Conservation (phyloP, 2,329 filamentous ascomycete genomes). For the Ustilaginoidea virens region DNA sequence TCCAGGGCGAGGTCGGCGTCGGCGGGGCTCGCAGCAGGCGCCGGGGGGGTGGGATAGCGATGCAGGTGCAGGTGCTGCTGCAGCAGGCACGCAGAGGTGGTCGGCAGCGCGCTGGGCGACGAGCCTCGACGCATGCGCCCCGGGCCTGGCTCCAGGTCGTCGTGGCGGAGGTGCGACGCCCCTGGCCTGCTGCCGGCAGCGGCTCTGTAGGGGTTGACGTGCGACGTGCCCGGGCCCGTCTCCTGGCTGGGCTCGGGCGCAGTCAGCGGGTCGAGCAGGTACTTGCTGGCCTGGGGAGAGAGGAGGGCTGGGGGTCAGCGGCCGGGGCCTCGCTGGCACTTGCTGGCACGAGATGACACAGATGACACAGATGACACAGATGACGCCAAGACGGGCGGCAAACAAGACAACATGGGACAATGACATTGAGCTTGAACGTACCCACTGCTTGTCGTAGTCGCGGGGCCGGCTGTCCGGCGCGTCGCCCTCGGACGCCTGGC, state of each 20-base stretch:
- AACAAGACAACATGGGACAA: conserved; percentile 3
- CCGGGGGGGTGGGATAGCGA: conserved; percentile 29
- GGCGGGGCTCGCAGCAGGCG: conserved; percentile 34
- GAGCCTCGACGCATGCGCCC: too few species aligned
- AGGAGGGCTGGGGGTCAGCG: too few species aligned
- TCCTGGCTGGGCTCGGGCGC: conserved; percentile 53
- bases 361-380: too few species aligned
- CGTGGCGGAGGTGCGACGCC: background rate
- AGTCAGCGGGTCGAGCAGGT: conserved; percentile 54
- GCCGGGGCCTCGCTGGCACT: too few species aligned
- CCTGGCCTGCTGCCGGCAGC: background rate
- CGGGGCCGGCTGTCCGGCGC: too few species aligned
- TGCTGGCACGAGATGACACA: too few species aligned
- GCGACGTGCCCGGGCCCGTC: conserved; percentile 46
- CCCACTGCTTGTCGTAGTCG: conserved; percentile 32
- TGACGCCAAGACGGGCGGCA: background rate
- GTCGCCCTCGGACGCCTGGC: background rate
- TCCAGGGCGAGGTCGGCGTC: conserved; percentile 16
- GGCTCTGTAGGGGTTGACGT: conserved; percentile 21
- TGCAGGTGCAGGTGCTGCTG: background rate
- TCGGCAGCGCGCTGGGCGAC: too few species aligned
- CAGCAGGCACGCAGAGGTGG: too few species aligned
- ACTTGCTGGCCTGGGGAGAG: conserved; percentile 51
- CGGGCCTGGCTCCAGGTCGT: too few species aligned
- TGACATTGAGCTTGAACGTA: conserved; percentile 15